Evolutionary conservation across 129 eudicot genomes (phyloP), one percentile per base, ranked within the genome.

Genomic region (Flaveria ramosissima): DNA sequence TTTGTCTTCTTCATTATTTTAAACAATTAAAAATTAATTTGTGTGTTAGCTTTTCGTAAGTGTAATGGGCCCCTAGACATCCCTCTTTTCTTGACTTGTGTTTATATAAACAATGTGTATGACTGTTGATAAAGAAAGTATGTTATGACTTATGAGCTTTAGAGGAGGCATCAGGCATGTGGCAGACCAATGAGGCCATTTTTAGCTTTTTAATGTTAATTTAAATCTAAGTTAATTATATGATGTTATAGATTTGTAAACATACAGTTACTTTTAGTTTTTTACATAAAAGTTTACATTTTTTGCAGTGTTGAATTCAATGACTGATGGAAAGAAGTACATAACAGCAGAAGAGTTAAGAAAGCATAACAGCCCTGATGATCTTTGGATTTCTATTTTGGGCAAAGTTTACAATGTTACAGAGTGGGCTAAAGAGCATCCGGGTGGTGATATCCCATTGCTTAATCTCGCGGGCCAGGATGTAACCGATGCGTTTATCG

Each of bases 401-500:
- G 97, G 97, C 8, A 93, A 93, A 67, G 89, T 86, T 45, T 93
- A 93, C 78, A 80, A 93, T 61, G 97, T 90, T 26, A 86, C 96
- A 12, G 87, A 88, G 21, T 93, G 98, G 98, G 82, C 87, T 6
- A 87, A 90, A 70, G 82, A 75, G 14, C 98, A 93, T 42, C 98
- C 98, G 0, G 98, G 98, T 60, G 98, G 98, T 4, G 96, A 90
- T 73, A 50, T 61, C 45, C 84, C 86, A 0, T 87, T 93, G 20
- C 36, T 87, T 64, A 87, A 87, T 67, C 60, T 93, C 43, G 91
- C 96, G 27, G 98, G 98, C 23, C 91, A 93, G 70, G 98, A 93
- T 43, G 98, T 79, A 2, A 90, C 98, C 1, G 98, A 93, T 77
- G 97, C 98, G 0, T 93, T 93, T 83, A 89, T 93, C 17, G 98